A percentile compares a stretch with the other conserved stretches of the same genome.
These are phyloP conservation scores for Neurospora sp. DNA, from an alignment of 495 filamentous ascomycete genomes.

Conservation along the genomic window DNA sequence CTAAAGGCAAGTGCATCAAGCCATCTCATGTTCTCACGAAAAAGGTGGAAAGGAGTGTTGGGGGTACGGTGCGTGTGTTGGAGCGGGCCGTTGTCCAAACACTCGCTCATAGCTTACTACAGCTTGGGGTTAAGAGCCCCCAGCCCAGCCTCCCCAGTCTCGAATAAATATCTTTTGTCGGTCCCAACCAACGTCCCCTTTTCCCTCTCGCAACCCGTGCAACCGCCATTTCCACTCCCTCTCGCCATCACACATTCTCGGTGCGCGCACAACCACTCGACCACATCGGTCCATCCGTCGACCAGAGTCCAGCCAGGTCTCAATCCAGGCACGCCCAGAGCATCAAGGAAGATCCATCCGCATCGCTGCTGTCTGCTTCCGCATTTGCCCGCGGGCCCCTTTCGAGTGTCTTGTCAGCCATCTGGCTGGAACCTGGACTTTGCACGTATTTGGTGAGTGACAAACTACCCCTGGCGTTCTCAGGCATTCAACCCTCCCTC, in stretches of 20 bases:
- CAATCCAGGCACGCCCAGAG: not conserved
- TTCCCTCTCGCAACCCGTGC: not conserved
- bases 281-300: not conserved
- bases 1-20: not conserved
- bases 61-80: not conserved
- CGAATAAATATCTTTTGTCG: not conserved
- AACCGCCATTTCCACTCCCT: not conserved
- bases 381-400: not conserved
- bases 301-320: not conserved
- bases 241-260: not conserved
- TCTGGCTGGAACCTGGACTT: not conserved
- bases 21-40: not conserved
- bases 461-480: not conserved
- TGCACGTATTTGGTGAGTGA: not conserved
- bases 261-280: not conserved
- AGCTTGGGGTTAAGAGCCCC: not conserved
- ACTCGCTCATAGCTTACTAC: not conserved
- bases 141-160: not conserved
- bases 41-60: not conserved
- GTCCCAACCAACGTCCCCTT: not conserved
- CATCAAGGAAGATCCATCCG: not conserved
- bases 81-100: not conserved
- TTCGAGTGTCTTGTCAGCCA: not conserved
- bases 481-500: not conserved
- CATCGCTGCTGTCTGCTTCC: not conserved